Percentiles rank a stretch among this genome's conserved stretches.
These are phyloP conservation scores for Magnolia sinica DNA, from an alignment of 164 flowering plant genomes.

Conservation along the genomic window DNA sequence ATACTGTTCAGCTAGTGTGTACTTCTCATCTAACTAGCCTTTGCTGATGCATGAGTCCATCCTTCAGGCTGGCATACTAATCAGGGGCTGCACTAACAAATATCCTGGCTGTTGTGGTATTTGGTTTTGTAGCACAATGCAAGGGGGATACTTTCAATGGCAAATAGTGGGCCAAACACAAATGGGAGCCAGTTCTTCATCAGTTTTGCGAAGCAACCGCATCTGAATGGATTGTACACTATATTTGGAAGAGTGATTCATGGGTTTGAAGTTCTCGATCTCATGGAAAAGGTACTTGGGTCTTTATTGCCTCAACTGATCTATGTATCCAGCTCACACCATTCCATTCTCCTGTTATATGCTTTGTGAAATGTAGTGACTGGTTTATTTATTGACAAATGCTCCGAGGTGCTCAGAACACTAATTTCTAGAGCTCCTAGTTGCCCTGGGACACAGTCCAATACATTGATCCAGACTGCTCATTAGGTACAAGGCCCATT, in stretches of 20 bases:
- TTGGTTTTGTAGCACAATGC: slow-evolving; percentile 64
- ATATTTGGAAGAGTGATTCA: slow-evolving; percentile 95
- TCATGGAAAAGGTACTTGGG: slow-evolving; percentile 81
- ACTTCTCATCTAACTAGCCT: background rate
- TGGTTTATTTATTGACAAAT: background rate
- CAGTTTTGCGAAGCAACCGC: slow-evolving; percentile 84
- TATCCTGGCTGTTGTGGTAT: background rate
- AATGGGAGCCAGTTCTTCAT: slow-evolving; percentile 95
- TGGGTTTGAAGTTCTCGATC: slow-evolving; percentile 94
- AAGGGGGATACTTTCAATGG: slow-evolving; percentile 89
- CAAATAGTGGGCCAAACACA: slow-evolving; percentile 96
- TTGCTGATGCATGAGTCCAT: background rate
- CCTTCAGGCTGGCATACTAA: background rate
- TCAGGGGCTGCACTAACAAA: background rate
- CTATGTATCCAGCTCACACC: background rate
- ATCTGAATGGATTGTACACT: slow-evolving; percentile 92
- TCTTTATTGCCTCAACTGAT: background rate
- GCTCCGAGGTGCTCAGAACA: too few species aligned
- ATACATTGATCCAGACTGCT: too few species aligned
- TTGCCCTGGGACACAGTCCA: too few species aligned
- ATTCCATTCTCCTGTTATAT: background rate
- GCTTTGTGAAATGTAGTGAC: background rate
- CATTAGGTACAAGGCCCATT: too few species aligned
- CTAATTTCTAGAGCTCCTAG: too few species aligned
- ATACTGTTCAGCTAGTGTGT: background rate